Conservation (phyloP, 2,329 filamentous ascomycete species). For the Xylaria sp. region DNA sequence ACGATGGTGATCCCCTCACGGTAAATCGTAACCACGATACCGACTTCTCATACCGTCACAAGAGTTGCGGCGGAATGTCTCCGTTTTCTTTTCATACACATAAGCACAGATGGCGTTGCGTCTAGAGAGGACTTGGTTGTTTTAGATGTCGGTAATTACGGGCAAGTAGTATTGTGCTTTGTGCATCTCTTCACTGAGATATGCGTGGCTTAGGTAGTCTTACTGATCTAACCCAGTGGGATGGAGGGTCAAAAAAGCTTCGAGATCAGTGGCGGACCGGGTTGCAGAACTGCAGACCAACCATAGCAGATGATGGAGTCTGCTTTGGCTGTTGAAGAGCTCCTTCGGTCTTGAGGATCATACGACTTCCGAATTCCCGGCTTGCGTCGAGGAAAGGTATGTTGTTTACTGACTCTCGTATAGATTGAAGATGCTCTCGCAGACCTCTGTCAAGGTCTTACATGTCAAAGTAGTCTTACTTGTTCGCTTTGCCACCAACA, state of each 20-base stretch:
- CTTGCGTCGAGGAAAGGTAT: constrained; percentile 21
- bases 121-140: constrained; percentile 37
- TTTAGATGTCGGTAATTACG: constrained; percentile 38
- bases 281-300: constrained; percentile 8
- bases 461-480: constrained; percentile 30
- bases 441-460: constrained; percentile 19
- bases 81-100: constrained; percentile 29
- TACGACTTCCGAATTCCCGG: constrained; percentile 14
- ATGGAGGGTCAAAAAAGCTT: constrained; percentile 11
- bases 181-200: constrained; percentile 30
- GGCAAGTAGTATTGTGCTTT: constrained; percentile 23
- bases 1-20: constrained; percentile 35
- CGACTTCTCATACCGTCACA: constrained; percentile 12
- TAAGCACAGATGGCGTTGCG: constrained; percentile 40
- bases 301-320: constrained; percentile 6
- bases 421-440: constrained; percentile 32
- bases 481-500: constrained; percentile 27
- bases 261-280: constrained; percentile 13
- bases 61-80: constrained; percentile 15
- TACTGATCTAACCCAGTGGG: constrained; percentile 18
- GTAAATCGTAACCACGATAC: constrained; percentile 6
- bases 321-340: constrained; percentile 15
- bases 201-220: constrained; percentile 17
- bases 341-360: constrained; percentile 16
- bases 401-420: constrained; percentile 33